Percentiles rank a stretch among this genome's conserved stretches.
Conservation (phyloP, 257 asterid species). For the Parsonsia alboflavescens region DNA sequence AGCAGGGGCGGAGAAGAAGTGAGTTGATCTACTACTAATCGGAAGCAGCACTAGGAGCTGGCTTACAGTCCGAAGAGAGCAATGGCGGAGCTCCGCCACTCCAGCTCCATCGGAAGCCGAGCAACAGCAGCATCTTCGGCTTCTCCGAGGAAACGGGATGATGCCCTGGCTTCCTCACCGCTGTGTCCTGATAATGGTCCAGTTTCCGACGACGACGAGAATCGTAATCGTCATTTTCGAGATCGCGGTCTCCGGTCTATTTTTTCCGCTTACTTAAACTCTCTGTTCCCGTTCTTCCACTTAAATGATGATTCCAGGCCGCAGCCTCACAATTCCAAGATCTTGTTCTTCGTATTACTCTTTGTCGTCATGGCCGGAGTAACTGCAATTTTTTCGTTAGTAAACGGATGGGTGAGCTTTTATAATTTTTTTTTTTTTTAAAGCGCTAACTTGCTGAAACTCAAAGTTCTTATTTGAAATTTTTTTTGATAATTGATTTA, state of each 20-base stretch:
- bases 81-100: slow-evolving; percentile 99
- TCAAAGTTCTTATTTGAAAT: not conserved
- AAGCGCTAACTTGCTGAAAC: not conserved
- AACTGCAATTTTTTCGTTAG: slow-evolving; percentile 46
- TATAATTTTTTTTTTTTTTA: not conserved
- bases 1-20: not conserved
- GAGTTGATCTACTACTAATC: slow-evolving; percentile 1
- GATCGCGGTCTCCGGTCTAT: slow-evolving; percentile 70
- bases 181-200: slow-evolving; percentile 17
- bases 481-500: not conserved
- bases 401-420: slow-evolving; percentile 62
- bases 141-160: slow-evolving; percentile 56
- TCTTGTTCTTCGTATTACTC: slow-evolving; percentile 45
- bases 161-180: slow-evolving; percentile 30
- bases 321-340: slow-evolving; percentile 50
- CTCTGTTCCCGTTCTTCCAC: slow-evolving; percentile 40
- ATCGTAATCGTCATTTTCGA: slow-evolving; percentile 66
- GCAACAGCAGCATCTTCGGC: slow-evolving; percentile 45
- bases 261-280: slow-evolving; percentile 24
- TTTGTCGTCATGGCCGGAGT: slow-evolving; percentile 42
- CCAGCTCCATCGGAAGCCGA: slow-evolving; percentile 80
- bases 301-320: slow-evolving; percentile 65
- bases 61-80: slow-evolving; percentile 97
- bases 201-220: slow-evolving; percentile 42
- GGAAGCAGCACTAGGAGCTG: slow-evolving; percentile 43